Evolutionary conservation across 371 early-diverging fungal species (phyloP).

Genomic region (Mucor racemosus): DNA sequence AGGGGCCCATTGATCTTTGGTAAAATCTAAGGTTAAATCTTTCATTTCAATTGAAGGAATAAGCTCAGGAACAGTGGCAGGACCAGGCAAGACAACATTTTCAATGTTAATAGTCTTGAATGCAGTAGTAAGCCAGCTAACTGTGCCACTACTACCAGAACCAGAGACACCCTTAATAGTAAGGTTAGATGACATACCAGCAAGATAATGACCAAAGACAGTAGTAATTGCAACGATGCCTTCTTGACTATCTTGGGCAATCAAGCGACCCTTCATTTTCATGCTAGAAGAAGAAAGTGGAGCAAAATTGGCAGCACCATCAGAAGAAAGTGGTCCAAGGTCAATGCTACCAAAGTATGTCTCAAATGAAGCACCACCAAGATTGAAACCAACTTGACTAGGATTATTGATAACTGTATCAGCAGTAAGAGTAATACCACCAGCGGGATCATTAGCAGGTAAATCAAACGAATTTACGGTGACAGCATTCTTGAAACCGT

Average conservation of each 20-base stretch:
- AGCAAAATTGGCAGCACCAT: constrained; percentile 43
- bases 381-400: constrained; percentile 59
- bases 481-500: too few relatives aligned
- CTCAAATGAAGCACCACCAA: constrained; percentile 39
- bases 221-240: constrained; percentile 57
- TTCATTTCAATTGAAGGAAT: constrained; percentile 54
- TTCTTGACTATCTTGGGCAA: constrained; percentile 51
- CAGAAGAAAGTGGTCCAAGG: constrained; percentile 44
- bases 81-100: constrained; percentile 53
- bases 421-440: constrained; percentile 61
- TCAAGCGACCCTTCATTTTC: constrained; percentile 59
- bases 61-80: constrained; percentile 34
- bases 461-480: constrained; percentile 49
- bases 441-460: constrained; percentile 59
- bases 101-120: constrained; percentile 56
- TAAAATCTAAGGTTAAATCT: constrained; percentile 58
- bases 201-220: constrained; percentile 56
- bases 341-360: constrained; percentile 32
- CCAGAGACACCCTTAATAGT: constrained; percentile 56
- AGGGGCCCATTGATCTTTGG: constrained; percentile 53
- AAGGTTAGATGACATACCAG: constrained; percentile 43
- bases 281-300: constrained; percentile 35
- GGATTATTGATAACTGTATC: constrained; percentile 57
- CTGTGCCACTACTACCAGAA: constrained; percentile 56
- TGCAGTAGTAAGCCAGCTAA: constrained; percentile 59